Conservation (phyloP, 768 basidiomycete genomes). For the Serpula lacrymans region DNA sequence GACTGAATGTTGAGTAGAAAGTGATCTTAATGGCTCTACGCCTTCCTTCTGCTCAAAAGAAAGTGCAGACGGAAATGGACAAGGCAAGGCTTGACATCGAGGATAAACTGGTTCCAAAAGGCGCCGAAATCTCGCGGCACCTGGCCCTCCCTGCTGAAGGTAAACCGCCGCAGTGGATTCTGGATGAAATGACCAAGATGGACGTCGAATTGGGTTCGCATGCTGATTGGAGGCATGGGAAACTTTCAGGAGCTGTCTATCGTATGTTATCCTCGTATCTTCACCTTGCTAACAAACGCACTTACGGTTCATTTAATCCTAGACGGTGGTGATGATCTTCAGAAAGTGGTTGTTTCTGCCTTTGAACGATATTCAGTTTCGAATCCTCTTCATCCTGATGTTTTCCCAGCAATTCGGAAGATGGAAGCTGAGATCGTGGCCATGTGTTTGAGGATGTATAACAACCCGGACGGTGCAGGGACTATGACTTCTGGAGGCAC, state of each 20-base stretch:
- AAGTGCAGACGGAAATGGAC: slow-evolving; percentile 60
- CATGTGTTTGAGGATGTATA: slow-evolving; percentile 83
- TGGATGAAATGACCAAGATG: slow-evolving; percentile 78
- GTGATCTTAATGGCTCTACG: slow-evolving; percentile 55
- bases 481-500: slow-evolving; percentile 95
- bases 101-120: slow-evolving; percentile 62
- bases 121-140: slow-evolving; percentile 59
- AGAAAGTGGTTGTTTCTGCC: slow-evolving; percentile 74
- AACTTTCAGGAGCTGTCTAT: slow-evolving; percentile 83
- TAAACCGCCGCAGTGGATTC: slow-evolving; percentile 66
- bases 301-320: not conserved
- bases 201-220: slow-evolving; percentile 49
- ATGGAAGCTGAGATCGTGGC: slow-evolving; percentile 97
- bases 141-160: slow-evolving; percentile 64
- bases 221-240: slow-evolving; percentile 64
- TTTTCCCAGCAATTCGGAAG: slow-evolving; percentile 89
- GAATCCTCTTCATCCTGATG: slow-evolving; percentile 90
- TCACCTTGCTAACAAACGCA: not conserved
- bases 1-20: slow-evolving; percentile 40
- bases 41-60: slow-evolving; percentile 56
- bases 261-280: slow-evolving; percentile 45
- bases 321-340: slow-evolving; percentile 85
- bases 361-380: slow-evolving; percentile 81
- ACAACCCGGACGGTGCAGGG: slow-evolving; percentile 82
- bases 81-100: slow-evolving; percentile 66